Conservation (phyloP, 2,329 filamentous ascomycete species). For the Alternaria alternata region DNA sequence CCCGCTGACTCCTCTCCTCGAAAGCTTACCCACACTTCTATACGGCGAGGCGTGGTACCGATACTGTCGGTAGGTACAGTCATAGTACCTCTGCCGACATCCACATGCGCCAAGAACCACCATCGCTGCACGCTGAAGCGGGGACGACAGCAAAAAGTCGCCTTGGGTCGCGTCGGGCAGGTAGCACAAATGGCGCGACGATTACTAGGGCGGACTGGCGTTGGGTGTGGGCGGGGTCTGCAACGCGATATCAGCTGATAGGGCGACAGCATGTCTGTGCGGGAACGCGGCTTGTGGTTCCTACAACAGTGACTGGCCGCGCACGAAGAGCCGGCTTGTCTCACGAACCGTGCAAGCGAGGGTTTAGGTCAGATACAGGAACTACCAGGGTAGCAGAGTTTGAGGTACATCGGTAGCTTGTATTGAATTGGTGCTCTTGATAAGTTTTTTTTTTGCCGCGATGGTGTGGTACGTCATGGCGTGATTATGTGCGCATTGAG, state of each 20-base stretch:
- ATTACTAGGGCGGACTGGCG: constrained; percentile 9
- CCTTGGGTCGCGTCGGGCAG: background rate
- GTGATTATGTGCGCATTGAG: background rate
- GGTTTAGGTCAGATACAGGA: constrained; percentile 1
- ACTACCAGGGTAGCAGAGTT: background rate
- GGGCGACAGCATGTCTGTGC: constrained; percentile 37
- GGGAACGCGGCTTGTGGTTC: constrained; percentile 12
- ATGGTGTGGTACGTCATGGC: background rate
- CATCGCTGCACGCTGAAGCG: background rate
- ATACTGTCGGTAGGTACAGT: background rate
- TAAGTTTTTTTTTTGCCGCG: background rate
- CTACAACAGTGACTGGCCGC: constrained; percentile 11
- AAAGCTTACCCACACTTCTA: background rate
- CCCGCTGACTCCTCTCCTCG: background rate
- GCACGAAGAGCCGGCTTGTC: constrained; percentile 5
- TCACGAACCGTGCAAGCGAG: constrained; percentile 6
- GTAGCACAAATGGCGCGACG: background rate
- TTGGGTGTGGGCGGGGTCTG: background rate
- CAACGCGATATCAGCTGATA: constrained; percentile 48
- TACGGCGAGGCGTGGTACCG: background rate
- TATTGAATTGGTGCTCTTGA: background rate
- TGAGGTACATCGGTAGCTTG: background rate
- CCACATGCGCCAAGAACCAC: background rate
- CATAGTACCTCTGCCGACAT: background rate
- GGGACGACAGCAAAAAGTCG: background rate